These are phyloP conservation scores for Dorcoceras hygrometricum DNA, from an alignment of 257 asterid species.

Conservation along the genomic window DNA sequence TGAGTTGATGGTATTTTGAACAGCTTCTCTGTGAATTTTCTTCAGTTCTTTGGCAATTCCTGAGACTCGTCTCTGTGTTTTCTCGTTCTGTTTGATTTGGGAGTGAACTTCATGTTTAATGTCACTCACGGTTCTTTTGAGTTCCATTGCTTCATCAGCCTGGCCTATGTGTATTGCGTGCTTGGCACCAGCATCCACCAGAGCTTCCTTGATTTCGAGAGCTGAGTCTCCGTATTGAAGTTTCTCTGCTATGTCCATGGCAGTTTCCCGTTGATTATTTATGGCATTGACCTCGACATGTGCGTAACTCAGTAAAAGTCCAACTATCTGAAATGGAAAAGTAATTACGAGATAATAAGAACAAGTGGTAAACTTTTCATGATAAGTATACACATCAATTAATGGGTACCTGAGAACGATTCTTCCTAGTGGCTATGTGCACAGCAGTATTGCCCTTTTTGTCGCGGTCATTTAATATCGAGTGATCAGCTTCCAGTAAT, in stretches of 20 bases:
- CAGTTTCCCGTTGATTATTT: constrained; percentile 74
- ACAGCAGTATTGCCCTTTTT: constrained; percentile 91
- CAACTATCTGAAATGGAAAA: constrained; percentile 59
- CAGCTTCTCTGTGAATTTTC: constrained; percentile 90
- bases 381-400: background rate
- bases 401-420: constrained; percentile 69
- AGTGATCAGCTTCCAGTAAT: constrained; percentile 66
- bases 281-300: constrained; percentile 69
- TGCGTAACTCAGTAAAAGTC: constrained; percentile 53
- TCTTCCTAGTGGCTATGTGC: constrained; percentile 89
- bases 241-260: constrained; percentile 94
- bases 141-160: constrained; percentile 70
- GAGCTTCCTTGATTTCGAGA: constrained; percentile 63
- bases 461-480: constrained; percentile 78
- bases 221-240: constrained; percentile 76
- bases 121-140: constrained; percentile 92
- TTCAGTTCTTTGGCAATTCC: constrained; percentile 96
- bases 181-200: constrained; percentile 81
- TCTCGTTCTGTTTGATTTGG: constrained; percentile 85
- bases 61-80: constrained; percentile 82
- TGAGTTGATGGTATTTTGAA: constrained; percentile 85
- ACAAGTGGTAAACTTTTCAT: background rate
- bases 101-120: constrained; percentile 92
- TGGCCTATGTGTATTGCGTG: constrained; percentile 67
- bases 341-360: constrained; percentile 9